Conservation (phyloP, 129 eudicot species). For the Oenanthe sinensis region DNA sequence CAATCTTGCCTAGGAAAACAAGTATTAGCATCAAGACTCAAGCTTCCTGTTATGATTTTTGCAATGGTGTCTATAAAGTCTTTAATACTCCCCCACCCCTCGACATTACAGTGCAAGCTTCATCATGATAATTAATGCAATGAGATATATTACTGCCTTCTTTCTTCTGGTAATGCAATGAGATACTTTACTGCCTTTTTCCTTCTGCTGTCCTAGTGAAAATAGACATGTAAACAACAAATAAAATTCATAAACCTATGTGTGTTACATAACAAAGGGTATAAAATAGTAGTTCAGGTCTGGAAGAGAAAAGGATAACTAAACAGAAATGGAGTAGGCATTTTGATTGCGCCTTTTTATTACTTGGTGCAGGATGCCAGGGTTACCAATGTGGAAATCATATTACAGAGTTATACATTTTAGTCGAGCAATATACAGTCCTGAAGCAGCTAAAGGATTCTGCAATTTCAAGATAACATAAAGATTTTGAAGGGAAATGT, state of each 20-base stretch:
- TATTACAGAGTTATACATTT: constrained; percentile 7
- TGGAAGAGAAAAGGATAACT: background rate
- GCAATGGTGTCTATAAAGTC: background rate
- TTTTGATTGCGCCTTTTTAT: background rate
- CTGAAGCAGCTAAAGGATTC: constrained; percentile 3
- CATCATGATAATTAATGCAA: background rate
- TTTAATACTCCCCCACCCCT: background rate
- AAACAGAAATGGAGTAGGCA: background rate
- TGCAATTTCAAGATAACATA: background rate
- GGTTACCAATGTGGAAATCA: background rate
- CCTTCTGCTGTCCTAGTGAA: background rate
- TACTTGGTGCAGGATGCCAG: constrained; percentile 1
- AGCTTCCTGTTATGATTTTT: background rate
- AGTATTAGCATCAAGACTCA: background rate
- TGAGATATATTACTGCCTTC: background rate
- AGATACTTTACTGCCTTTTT: background rate
- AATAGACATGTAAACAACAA: background rate
- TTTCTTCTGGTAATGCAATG: background rate
- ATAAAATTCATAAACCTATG: background rate
- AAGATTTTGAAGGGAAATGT: constrained; percentile 10
- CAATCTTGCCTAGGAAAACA: background rate
- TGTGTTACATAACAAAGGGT: background rate
- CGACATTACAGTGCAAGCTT: background rate
- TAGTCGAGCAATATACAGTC: background rate
- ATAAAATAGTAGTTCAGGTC: background rate